phyloP scores from a whole-genome alignment of 352 stramenopile species.

The Elongisporangium anandrum region DNA sequence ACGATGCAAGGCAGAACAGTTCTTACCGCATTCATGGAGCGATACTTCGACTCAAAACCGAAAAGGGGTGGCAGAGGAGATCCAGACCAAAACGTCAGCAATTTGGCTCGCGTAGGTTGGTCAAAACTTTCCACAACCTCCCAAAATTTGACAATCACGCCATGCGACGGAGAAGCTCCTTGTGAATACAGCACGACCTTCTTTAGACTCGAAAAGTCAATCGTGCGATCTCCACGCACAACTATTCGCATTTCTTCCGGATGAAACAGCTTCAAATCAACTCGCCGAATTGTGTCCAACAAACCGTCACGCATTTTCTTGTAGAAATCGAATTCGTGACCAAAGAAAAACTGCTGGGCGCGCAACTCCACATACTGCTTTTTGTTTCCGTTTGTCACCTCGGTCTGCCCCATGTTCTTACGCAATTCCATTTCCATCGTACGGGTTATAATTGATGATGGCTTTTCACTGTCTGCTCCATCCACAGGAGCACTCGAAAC shows the following conservation, averaged over 20 bases:
- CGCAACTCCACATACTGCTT: slow-evolving; percentile 50
- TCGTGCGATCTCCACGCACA: slow-evolving; percentile 38
- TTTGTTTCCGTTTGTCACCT: slow-evolving; percentile 74
- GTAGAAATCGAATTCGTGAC: slow-evolving; percentile 48
- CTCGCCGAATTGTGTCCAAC: slow-evolving; percentile 39
- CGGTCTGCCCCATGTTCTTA: slow-evolving; percentile 17
- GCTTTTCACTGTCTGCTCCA: slow-evolving; percentile 1
- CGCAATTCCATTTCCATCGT: slow-evolving; percentile 66
- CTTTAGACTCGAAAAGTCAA: slow-evolving; percentile 53
- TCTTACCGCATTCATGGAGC: slow-evolving; percentile 52
- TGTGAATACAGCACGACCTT: slow-evolving; percentile 55
- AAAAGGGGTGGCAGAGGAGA: slow-evolving; percentile 65
- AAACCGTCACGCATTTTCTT: slow-evolving; percentile 60
- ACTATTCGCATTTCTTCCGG: slow-evolving; percentile 46
- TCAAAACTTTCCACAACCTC: slow-evolving; percentile 58
- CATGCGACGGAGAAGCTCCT: slow-evolving; percentile 28
- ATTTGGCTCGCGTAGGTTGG: slow-evolving; percentile 36
- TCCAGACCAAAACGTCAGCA: slow-evolving; percentile 79
- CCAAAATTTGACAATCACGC: slow-evolving; percentile 60
- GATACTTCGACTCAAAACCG: slow-evolving; percentile 55
- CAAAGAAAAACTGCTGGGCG: slow-evolving; percentile 62
- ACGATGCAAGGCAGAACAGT: background rate
- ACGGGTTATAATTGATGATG: slow-evolving; percentile 11
- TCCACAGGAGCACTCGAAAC: slow-evolving; percentile 11
- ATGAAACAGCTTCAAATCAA: slow-evolving; percentile 58